Evolutionary conservation across 768 basidiomycete species (phyloP), one percentile per base, ranked within the genome.

Genomic region (Chiua virens): DNA sequence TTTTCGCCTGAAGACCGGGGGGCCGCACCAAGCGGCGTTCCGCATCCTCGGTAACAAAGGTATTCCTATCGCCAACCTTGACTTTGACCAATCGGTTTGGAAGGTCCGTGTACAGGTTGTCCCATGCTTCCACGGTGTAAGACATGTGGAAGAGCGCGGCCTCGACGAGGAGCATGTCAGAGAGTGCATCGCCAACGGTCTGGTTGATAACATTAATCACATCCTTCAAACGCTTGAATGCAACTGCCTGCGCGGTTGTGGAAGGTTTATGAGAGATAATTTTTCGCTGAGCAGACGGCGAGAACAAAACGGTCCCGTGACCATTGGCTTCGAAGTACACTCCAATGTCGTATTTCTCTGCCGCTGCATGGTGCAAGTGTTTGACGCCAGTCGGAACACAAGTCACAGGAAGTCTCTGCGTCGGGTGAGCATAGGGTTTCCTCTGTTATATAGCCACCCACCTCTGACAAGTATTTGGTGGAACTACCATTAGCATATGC

Each of bases 251-350:
- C 10, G 89, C 87, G 20, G 90, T 85, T 3, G 91, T 91, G 36
- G 83, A 80, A 3, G 96, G 87, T 57, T 88, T 75, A 62, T 90
- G 75, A 21, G 73, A 70, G 27, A 73, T 61, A 36, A 99, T 75
- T 40, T 68, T 79, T 21, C 81, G 74, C 49, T 86, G 78, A 4
- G 92, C 88, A 18, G 79, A 67, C 8, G 78, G 80, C 13, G 97
- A 98, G 74, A 99, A 98, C 49, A 98, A 71, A 42, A 98, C 92
- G 3, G 97, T 99, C 28, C 97, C 97, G 61, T 99, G 97, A 3
- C 97, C 97, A 66, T 99, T 99, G 30, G 97, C 97, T 70, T 99
- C 97, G 62, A 99, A 99, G 73, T 99, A 99, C 40, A 99, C 92
- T n/a, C 97, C 97, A 49, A 99, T 80, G 65, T 92, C 82, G 70